A percentile compares a stretch with the other conserved stretches of the same genome.
Conservation (phyloP, 345 rosid genomes). For the Bruguiera sexangula region DNA sequence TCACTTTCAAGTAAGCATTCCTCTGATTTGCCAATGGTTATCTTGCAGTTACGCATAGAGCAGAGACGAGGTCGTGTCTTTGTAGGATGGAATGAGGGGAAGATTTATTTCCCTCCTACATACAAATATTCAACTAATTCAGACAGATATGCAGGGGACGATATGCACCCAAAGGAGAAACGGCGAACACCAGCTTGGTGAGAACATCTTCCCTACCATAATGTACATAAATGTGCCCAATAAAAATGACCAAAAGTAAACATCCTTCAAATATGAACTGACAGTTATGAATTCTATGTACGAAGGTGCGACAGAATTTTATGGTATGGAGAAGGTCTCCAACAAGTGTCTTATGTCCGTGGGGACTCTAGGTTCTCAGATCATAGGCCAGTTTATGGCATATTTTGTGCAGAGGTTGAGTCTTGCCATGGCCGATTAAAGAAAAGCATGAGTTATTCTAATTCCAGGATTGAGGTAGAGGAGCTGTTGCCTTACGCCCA, state of each 20-base stretch:
- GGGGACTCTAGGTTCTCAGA: constrained; percentile 61
- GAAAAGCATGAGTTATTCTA: not conserved
- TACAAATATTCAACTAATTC: constrained; percentile 97
- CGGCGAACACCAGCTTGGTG: constrained; percentile 99
- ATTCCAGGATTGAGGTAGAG: not conserved
- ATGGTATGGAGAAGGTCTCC: constrained; percentile 96
- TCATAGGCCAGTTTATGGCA: not conserved
- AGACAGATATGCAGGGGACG: constrained; percentile 90
- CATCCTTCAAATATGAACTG: not conserved
- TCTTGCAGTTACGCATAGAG: constrained; percentile 79
- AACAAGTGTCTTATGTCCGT: constrained; percentile 79
- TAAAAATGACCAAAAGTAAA: too few species aligned
- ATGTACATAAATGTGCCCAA: too few species aligned
- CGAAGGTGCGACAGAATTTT: constrained; percentile 92
- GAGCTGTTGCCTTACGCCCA: constrained; percentile 39
- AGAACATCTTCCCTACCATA: constrained; percentile 19
- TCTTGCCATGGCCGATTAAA: not conserved
- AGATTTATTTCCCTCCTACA: constrained; percentile 96
- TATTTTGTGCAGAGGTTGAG: not conserved
- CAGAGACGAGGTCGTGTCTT: constrained; percentile 82
- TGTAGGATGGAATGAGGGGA: constrained; percentile 91
- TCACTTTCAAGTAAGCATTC: not conserved
- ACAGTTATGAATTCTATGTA: not conserved
- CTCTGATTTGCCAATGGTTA: constrained; percentile 20
- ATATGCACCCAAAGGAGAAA: constrained; percentile 89